phyloP scores from a whole-genome alignment of 176 grass and related monocot species.

The Chrysopogon serrulatus region DNA sequence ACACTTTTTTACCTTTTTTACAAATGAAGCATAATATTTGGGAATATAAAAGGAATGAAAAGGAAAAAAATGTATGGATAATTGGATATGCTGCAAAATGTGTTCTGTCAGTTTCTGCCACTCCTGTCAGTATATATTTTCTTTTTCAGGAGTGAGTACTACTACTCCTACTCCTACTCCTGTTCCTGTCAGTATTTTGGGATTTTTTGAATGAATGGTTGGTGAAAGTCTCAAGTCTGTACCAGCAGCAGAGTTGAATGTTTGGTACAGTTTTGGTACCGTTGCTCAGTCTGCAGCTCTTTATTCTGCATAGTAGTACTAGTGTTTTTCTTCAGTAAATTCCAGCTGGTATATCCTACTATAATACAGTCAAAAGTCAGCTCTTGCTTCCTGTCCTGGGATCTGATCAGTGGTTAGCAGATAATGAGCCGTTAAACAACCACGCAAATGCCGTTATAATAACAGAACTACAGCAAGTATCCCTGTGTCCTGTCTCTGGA shows the following conservation, averaged over 20 bases:
- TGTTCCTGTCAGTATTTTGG: neutral
- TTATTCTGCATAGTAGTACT: too few species aligned
- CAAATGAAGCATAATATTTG: neutral
- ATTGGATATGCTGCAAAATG: neutral
- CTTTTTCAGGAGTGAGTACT: neutral
- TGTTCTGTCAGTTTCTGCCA: neutral
- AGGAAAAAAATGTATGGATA: too few species aligned
- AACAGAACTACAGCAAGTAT: neutral
- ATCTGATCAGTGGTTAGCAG: neutral
- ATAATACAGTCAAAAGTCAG: slow-evolving; percentile 12
- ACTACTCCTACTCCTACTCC: too few species aligned
- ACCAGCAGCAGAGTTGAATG: neutral
- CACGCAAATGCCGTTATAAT: neutral
- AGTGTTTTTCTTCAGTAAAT: neutral
- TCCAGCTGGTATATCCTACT: neutral
- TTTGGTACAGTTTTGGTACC: neutral
- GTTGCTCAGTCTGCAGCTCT: neutral
- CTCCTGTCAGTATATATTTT: neutral
- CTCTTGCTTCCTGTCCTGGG: neutral
- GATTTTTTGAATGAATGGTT: neutral
- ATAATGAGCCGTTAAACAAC: neutral
- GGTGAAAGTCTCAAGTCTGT: neutral
- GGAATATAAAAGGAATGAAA: neutral
- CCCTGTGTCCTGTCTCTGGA: neutral
- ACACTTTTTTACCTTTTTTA: neutral